phyloP scores from a whole-genome alignment of 2,329 filamentous ascomycete species.

The Ascochyta viciae-villosae region DNA sequence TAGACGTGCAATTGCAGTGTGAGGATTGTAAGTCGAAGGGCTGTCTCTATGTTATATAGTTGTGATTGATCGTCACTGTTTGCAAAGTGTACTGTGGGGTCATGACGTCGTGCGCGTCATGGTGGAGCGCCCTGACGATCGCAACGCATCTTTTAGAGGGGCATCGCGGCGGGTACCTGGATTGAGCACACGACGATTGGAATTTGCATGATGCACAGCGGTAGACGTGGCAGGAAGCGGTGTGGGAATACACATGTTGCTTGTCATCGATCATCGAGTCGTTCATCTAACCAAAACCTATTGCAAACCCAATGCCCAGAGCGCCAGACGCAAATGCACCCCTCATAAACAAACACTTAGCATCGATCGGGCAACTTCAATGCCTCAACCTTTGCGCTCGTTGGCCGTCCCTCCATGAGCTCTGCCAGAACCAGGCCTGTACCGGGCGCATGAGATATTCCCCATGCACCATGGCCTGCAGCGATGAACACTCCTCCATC shows the following conservation, averaged over 20 bases:
- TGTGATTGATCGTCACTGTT: slow-evolving; percentile 4
- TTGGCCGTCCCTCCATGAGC: slow-evolving; percentile 66
- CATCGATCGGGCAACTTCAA: slow-evolving; percentile 49
- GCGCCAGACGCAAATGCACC: slow-evolving; percentile 2
- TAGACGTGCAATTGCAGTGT: not conserved
- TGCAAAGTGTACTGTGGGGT: slow-evolving; percentile 15
- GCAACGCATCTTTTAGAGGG: not conserved
- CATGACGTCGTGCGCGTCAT: slow-evolving; percentile 19
- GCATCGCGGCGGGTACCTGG: slow-evolving; percentile 14
- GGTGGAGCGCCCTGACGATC: slow-evolving; percentile 14
- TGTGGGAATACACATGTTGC: not conserved
- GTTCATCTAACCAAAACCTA: not conserved
- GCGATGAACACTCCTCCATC: slow-evolving; percentile 73
- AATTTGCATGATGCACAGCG: not conserved
- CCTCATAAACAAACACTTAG: not conserved
- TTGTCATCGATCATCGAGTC: slow-evolving; percentile 5
- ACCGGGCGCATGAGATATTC: slow-evolving; percentile 63
- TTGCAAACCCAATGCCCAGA: not conserved
- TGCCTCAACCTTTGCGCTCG: slow-evolving; percentile 66
- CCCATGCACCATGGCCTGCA: slow-evolving; percentile 79
- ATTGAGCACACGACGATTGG: slow-evolving; percentile 2
- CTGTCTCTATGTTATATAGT: slow-evolving; percentile 5
- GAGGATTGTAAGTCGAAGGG: not conserved
- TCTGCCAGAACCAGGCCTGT: slow-evolving; percentile 76
- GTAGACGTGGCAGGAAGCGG: not conserved